These are phyloP conservation scores for Graphiopsis chlorocephala DNA, from an alignment of 2,329 filamentous ascomycete genomes.

Conservation along the genomic window DNA sequence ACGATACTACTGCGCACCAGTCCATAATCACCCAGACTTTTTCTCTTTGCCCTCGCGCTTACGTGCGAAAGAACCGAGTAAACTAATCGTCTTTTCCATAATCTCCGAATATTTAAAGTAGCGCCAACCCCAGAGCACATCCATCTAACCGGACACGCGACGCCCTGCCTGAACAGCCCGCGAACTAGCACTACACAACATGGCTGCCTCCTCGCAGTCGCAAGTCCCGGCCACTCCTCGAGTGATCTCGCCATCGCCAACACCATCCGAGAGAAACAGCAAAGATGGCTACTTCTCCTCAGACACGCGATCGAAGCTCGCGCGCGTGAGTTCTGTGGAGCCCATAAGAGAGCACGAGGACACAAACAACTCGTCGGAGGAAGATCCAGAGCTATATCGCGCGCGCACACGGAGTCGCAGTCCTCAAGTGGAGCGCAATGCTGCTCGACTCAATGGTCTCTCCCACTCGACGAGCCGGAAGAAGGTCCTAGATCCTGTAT, in stretches of 20 bases:
- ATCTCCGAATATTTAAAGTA: neutral
- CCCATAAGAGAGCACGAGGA: slow-evolving; percentile 59
- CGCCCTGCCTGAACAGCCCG: neutral
- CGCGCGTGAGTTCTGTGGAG: slow-evolving; percentile 56
- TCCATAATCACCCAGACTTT: neutral
- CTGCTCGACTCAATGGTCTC: slow-evolving; percentile 25
- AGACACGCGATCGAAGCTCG: slow-evolving; percentile 71
- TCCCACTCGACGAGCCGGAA: slow-evolving; percentile 21
- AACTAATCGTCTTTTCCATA: neutral
- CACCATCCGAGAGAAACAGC: slow-evolving; percentile 59
- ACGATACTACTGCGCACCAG: neutral
- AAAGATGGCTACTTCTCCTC: slow-evolving; percentile 66
- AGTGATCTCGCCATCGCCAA: slow-evolving; percentile 86
- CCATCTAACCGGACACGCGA: neutral
- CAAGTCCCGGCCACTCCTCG: slow-evolving; percentile 74
- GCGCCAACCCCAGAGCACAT: neutral
- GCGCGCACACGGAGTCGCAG: slow-evolving; percentile 71
- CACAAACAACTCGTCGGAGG: slow-evolving; percentile 30
- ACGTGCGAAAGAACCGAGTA: neutral
- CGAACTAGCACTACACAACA: neutral
- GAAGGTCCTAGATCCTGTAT: slow-evolving; percentile 35
- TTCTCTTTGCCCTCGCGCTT: neutral
- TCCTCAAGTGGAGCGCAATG: slow-evolving; percentile 47
- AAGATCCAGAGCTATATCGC: slow-evolving; percentile 52
- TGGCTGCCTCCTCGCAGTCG: slow-evolving; percentile 40